Conservation (phyloP, 768 basidiomycete species). For the Mycena albidolilacea region DNA sequence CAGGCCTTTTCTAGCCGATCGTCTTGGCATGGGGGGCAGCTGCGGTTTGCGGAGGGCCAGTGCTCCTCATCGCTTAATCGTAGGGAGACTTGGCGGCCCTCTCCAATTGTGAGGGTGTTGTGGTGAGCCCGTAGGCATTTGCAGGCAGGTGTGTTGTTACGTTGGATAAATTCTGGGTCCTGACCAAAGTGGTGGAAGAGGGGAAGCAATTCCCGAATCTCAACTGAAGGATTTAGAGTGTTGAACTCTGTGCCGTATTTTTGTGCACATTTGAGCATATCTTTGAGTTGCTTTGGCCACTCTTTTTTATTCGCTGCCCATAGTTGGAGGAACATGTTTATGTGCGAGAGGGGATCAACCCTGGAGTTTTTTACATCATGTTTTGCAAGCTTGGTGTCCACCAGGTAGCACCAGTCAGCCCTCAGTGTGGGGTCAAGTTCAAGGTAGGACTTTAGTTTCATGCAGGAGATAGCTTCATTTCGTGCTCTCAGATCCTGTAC, state of each 20-base stretch:
- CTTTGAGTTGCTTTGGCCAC: not conserved
- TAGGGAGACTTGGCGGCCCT: not conserved
- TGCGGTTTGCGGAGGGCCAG: not conserved
- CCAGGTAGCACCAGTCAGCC: not conserved
- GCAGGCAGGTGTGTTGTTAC: not conserved
- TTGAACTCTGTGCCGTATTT: constrained; percentile 2
- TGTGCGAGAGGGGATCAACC: not conserved
- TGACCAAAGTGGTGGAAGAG: constrained; percentile 2
- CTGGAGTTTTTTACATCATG: not conserved
- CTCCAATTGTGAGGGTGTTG: not conserved
- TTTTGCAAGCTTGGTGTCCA: not conserved
- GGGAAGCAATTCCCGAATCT: not conserved
- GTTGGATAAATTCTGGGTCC: not conserved
- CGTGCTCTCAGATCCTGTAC: constrained; percentile 17
- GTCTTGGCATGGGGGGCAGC: not conserved
- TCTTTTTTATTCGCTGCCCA: not conserved
- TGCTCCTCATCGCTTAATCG: too few relatives aligned
- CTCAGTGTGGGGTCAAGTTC: too few relatives aligned
- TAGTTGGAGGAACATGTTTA: not conserved
- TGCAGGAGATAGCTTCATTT: constrained; percentile 26
- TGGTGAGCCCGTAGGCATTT: not conserved
- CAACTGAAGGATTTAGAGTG: not conserved
- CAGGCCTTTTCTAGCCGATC: not conserved
- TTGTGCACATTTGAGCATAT: not conserved
- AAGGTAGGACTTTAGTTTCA: constrained; percentile 25